phyloP scores from a whole-genome alignment of 495 filamentous ascomycete species.

The Aspergillus bertholletiae region DNA sequence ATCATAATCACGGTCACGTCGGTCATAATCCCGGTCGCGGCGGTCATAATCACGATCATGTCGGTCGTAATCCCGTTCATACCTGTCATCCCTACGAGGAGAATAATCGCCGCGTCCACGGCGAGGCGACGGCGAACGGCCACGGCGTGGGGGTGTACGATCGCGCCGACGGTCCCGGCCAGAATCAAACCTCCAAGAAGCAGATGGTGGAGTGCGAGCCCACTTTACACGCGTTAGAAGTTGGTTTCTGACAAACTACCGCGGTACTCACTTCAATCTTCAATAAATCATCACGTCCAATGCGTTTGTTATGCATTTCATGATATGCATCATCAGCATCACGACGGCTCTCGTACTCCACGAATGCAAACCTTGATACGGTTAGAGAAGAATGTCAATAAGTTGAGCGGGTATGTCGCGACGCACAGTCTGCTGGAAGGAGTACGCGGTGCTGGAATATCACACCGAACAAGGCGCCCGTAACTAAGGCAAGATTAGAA shows the following conservation, averaged over 20 bases:
- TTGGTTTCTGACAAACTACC: background rate
- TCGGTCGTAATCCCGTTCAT: conserved; percentile 67
- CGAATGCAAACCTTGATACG: conserved; percentile 83
- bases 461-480: conserved; percentile 96
- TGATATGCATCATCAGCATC: conserved; percentile 99
- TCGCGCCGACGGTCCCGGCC: conserved; percentile 72
- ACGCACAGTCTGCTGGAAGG: conserved; percentile 92
- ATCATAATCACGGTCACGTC: conserved; percentile 64
- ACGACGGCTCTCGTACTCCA: conserved; percentile 98
- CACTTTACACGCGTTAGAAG: conserved; percentile 56
- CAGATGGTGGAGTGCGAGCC: conserved; percentile 96
- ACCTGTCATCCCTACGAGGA: conserved; percentile 86
- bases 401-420: background rate
- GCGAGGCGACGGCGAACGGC: conserved; percentile 69
- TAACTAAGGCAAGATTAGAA: conserved; percentile 58
- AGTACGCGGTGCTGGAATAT: conserved; percentile 93
- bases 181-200: conserved; percentile 97
- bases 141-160: conserved; percentile 77
- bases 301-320: conserved; percentile 99
- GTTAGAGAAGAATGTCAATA: conserved; percentile 15
- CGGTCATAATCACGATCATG: conserved; percentile 66
- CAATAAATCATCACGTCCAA: conserved; percentile 90
- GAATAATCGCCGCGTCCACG: conserved; percentile 81
- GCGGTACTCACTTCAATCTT: conserved; percentile 83
- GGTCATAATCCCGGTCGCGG: conserved; percentile 72